Conservation (phyloP, 2,329 filamentous ascomycete genomes). For the Beauveria sp. region DNA sequence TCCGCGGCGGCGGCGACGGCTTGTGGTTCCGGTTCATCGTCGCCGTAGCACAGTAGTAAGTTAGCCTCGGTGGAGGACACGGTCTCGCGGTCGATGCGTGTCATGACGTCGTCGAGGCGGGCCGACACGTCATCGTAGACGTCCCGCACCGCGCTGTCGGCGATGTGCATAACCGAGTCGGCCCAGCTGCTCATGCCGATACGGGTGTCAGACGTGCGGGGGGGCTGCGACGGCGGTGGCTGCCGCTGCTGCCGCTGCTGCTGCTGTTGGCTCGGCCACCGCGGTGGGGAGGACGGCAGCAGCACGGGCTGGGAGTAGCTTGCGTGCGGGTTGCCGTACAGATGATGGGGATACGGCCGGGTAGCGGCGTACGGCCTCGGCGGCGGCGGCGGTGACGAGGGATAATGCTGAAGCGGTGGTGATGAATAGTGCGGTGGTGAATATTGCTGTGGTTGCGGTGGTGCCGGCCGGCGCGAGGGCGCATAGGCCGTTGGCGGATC, state of each 20-base stretch:
- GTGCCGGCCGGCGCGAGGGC: neutral
- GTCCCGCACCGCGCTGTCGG: constrained; percentile 28
- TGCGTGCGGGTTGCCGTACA: neutral
- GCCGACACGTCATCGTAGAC: constrained; percentile 36
- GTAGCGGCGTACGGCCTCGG: neutral
- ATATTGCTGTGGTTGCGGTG: constrained; percentile 7
- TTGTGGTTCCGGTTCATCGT: neutral
- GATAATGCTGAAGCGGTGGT: neutral
- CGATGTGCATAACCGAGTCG: constrained; percentile 35
- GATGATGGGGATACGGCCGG: constrained; percentile 3
- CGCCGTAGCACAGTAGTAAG: constrained; percentile 34
- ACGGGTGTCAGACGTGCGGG: constrained; percentile 8
- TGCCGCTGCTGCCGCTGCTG: neutral
- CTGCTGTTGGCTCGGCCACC: neutral
- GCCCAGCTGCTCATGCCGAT: constrained; percentile 26
- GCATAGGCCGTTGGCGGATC: constrained; percentile 12
- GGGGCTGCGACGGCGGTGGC: constrained; percentile 11
- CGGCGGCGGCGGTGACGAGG: neutral
- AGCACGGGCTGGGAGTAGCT: neutral
- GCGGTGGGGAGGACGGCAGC: neutral
- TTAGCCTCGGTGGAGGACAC: constrained; percentile 46
- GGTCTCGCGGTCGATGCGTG: constrained; percentile 60
- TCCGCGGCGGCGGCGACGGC: neutral
- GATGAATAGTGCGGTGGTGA: neutral
- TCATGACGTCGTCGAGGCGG: constrained; percentile 60